Evolutionary conservation across 2,329 filamentous ascomycete species (phyloP), one percentile per base, ranked within the genome.

Genomic region (Neopestalotiopsis sp.): DNA sequence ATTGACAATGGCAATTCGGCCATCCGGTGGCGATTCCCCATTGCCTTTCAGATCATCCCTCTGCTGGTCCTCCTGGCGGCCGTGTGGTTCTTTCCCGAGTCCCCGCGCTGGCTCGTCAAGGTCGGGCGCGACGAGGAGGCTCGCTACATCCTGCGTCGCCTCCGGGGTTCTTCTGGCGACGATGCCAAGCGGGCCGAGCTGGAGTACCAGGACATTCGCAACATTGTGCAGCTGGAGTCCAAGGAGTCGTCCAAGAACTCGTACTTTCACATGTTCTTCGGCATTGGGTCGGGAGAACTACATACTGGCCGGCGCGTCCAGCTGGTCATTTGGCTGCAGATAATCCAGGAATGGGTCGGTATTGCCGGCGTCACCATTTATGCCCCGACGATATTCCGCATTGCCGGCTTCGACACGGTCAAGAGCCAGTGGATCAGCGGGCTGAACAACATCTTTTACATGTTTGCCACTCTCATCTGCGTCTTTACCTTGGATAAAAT

Each of bases 401-500:
- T 91, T 61, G 90, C 91, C 0, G 91, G 91, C 0, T 91, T 91
- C 71, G 83, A 86, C 68, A 83, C 88, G 0, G 78, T 81, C 60
- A 89, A 91, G 75, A 86, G 86, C 13, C 86, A 90, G 69, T 92
- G 89, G 89, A 88, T 92, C 63, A 87, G 85, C 65, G 90, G 89
- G 14, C 73, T 84, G 4, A 85, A 85, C 74, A 85, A 83, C 65
- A 82, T 85, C 58, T 82, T 84, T 52, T 85, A 85, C 72, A 84
- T 89, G 86, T 88, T 92, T 66, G 86, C 88, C 0, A 93, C 91
- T 0, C 81, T 92, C 12, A 86, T 93, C 67, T 91, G 89, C 68
- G 90, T 92, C 65, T 92, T 92, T 73, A 92, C 90, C 0, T 81
- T 93, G 0, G 91, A 93, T 74, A 84, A 87, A 0, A 91, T 93